Evolutionary conservation across 257 asterid genomes (phyloP).

Genomic region (Nicotiana undulata): DNA sequence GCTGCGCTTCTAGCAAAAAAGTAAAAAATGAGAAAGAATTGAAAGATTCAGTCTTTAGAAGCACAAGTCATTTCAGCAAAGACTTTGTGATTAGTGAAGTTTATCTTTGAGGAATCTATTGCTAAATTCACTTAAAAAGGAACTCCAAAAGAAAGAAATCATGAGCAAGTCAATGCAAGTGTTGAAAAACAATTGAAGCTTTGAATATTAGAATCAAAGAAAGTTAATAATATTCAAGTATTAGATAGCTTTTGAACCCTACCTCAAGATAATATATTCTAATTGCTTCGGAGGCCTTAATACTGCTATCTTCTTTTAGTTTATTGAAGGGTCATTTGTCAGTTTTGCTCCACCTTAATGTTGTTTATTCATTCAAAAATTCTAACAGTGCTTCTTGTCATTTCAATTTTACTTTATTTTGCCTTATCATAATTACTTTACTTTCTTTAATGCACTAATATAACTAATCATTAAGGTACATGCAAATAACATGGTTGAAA

Average conservation of each 20-base stretch:
- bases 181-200: neutral
- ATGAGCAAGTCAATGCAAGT: conserved; percentile 41
- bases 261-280: conserved; percentile 32
- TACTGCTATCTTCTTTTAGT: conserved; percentile 12
- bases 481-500: neutral
- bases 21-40: neutral
- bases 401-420: neutral
- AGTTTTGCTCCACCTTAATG: conserved; percentile 35
- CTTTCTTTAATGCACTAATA: neutral
- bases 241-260: neutral
- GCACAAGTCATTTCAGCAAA: conserved; percentile 22
- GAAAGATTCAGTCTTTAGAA: conserved; percentile 7
- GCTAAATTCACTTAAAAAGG: conserved; percentile 13
- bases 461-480: neutral
- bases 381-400: neutral
- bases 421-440: neutral
- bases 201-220: conserved; percentile 7
- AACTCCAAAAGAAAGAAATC: conserved; percentile 13
- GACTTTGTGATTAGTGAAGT: conserved; percentile 17
- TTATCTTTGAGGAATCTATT: conserved; percentile 35
- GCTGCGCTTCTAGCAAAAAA: neutral
- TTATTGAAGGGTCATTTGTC: conserved; percentile 42
- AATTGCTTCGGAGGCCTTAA: conserved; percentile 15
- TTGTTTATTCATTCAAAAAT: conserved; percentile 13
- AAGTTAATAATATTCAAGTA: neutral